These are phyloP conservation scores for Collybia sp. DNA, from an alignment of 768 basidiomycete genomes.

Conservation along the genomic window DNA sequence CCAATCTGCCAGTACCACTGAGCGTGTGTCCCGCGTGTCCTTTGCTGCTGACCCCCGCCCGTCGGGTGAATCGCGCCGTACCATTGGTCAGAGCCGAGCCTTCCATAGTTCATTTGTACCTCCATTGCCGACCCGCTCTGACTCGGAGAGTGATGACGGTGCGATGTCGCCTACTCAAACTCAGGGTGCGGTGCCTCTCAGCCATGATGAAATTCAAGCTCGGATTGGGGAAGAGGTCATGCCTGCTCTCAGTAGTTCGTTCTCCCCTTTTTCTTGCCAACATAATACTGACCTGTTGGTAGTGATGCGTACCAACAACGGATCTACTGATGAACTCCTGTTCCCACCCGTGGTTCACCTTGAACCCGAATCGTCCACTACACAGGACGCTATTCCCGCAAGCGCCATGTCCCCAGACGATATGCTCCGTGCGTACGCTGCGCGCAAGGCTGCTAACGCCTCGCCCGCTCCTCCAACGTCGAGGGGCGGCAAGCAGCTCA, in stretches of 20 bases:
- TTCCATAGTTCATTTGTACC: conserved; percentile 37
- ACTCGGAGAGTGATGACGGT: background rate
- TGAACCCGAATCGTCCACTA: background rate
- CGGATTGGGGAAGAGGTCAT: conserved; percentile 57
- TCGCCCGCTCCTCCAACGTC: background rate
- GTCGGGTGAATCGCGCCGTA: conserved; percentile 29
- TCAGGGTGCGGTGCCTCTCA: conserved; percentile 37
- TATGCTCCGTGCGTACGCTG: conserved; percentile 73
- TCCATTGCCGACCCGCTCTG: conserved; percentile 22
- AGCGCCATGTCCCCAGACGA: conserved; percentile 59
- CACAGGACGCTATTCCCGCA: conserved; percentile 11
- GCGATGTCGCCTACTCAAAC: conserved; percentile 33
- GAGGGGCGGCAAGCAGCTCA: background rate
- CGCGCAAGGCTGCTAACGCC: conserved; percentile 15
- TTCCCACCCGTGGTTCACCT: background rate
- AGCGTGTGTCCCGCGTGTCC: conserved; percentile 56
- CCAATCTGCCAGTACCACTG: conserved; percentile 24
- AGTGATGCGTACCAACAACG: conserved; percentile 73
- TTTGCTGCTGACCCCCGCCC: conserved; percentile 59
- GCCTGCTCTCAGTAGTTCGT: conserved; percentile 66
- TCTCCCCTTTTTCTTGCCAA: background rate
- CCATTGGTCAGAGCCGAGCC: conserved; percentile 22
- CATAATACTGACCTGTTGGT: conserved; percentile 4
- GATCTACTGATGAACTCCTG: background rate
- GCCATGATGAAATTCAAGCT: conserved; percentile 58